A percentile compares a stretch with the other conserved stretches of the same genome.
These are phyloP conservation scores for Cenchrus americanus DNA, from an alignment of 176 grass and related monocot genomes.

Conservation along the genomic window DNA sequence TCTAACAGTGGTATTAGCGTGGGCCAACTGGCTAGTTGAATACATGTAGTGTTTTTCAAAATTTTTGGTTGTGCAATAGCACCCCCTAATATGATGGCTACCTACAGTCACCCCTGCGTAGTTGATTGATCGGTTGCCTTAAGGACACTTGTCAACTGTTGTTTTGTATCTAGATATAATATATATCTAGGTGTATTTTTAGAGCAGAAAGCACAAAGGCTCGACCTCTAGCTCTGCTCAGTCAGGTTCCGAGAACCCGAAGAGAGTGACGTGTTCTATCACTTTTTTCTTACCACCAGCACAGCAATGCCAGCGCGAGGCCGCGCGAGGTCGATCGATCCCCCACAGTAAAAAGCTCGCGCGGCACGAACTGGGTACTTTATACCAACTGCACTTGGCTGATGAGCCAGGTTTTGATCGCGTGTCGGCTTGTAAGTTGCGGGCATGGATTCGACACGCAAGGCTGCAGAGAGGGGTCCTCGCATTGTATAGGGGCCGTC, in stretches of 20 bases:
- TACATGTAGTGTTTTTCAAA: no score
- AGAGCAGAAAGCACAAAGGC: no score
- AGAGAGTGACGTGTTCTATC: neutral
- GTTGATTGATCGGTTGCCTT: no score
- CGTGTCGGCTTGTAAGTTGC: neutral
- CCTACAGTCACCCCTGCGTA: no score
- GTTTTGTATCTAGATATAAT: no score
- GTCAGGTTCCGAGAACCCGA: conserved; percentile 1
- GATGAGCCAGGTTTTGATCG: conserved; percentile 9
- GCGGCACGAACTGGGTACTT: neutral
- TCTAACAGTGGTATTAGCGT: no score
- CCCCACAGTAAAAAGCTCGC: neutral
- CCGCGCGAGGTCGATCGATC: neutral
- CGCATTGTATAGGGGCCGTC: neutral
- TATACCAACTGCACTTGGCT: conserved; percentile 21
- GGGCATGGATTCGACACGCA: neutral
- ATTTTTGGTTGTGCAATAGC: no score
- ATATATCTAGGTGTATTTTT: no score
- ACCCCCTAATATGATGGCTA: no score
- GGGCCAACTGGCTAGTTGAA: no score
- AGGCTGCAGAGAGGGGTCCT: neutral
- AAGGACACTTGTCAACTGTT: no score
- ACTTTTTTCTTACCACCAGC: conserved; percentile 10
- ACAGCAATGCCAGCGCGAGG: neutral
- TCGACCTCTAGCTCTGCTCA: neutral